phyloP scores from a whole-genome alignment of 2,329 filamentous ascomycete genomes.

The Ophiosphaerella herpotricha region DNA sequence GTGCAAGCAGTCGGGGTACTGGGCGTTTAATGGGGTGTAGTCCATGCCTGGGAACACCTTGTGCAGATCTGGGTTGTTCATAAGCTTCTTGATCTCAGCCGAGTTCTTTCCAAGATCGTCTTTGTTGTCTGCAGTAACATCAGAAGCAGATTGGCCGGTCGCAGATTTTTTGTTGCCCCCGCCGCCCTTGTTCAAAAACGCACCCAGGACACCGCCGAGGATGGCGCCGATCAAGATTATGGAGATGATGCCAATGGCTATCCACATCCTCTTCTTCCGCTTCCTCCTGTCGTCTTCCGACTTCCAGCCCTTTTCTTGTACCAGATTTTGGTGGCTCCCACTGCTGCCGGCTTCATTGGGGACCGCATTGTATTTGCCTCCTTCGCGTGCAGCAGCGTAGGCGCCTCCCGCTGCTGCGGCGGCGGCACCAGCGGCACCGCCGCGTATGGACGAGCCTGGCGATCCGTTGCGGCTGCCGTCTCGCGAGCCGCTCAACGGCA shows the following conservation, averaged over 20 bases:
- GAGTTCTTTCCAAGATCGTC: slow-evolving; percentile 77
- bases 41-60: slow-evolving; percentile 95
- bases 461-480: slow-evolving; percentile 45
- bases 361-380: slow-evolving; percentile 64
- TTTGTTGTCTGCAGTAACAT: slow-evolving; percentile 66
- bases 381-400: slow-evolving; percentile 30
- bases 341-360: slow-evolving; percentile 29
- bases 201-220: slow-evolving; percentile 74
- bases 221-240: slow-evolving; percentile 72
- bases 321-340: slow-evolving; percentile 19
- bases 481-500: slow-evolving; percentile 57
- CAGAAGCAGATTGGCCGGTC: slow-evolving; percentile 31
- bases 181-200: slow-evolving; percentile 62
- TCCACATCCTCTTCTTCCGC: slow-evolving; percentile 69
- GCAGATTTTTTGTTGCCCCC: slow-evolving; percentile 27
- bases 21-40: slow-evolving; percentile 89
- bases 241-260: slow-evolving; percentile 67
- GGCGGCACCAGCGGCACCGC: slow-evolving; percentile 49
- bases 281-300: slow-evolving; percentile 54
- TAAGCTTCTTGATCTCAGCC: slow-evolving; percentile 74
- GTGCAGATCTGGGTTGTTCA: slow-evolving; percentile 82
- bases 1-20: slow-evolving; percentile 81
- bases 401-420: slow-evolving; percentile 46
- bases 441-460: slow-evolving; percentile 48
- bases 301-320: slow-evolving; percentile 68